phyloP scores from a whole-genome alignment of 805 yeast genomes.

The Ogataea allantospora region DNA sequence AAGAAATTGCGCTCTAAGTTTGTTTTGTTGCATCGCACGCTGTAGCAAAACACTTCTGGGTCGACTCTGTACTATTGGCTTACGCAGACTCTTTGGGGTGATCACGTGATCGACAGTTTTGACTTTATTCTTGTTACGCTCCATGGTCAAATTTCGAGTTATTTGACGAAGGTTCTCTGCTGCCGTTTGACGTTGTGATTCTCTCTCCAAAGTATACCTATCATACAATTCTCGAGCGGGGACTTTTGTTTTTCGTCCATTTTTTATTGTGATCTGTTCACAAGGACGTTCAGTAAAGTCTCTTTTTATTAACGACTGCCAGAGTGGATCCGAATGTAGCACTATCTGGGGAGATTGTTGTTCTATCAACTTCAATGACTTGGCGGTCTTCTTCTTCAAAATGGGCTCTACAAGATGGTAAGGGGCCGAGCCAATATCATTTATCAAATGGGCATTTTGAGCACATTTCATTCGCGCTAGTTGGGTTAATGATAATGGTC shows the following conservation, averaged over 20 bases:
- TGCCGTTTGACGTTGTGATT: conserved; percentile 42
- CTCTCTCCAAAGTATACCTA: conserved; percentile 40
- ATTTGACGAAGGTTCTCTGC: conserved; percentile 43
- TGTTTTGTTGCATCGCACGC: conserved; percentile 32
- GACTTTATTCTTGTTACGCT: conserved; percentile 43
- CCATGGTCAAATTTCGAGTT: conserved; percentile 38
- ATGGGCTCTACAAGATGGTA: conserved; percentile 50
- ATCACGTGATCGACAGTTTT: conserved; percentile 31
- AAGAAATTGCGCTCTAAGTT: conserved; percentile 23
- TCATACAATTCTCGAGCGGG: conserved; percentile 41
- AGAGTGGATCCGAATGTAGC: conserved; percentile 43
- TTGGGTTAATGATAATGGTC: conserved; percentile 27
- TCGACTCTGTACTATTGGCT: conserved; percentile 11
- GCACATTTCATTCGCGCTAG: conserved; percentile 31
- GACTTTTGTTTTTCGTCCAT: conserved; percentile 25
- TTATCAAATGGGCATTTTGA: conserved; percentile 32
- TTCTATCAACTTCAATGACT: conserved; percentile 43
- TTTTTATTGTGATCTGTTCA: conserved; percentile 14
- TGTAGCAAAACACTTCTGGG: conserved; percentile 31
- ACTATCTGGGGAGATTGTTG: conserved; percentile 40
- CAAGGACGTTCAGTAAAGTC: conserved; percentile 49
- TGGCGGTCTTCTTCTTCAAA: conserved; percentile 43
- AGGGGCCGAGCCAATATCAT: conserved; percentile 35
- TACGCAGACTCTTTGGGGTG: conserved; percentile 18
- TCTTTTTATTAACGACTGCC: conserved; percentile 43